These are phyloP conservation scores for Verbena officinalis DNA, from an alignment of 257 asterid species.

Conservation along the genomic window DNA sequence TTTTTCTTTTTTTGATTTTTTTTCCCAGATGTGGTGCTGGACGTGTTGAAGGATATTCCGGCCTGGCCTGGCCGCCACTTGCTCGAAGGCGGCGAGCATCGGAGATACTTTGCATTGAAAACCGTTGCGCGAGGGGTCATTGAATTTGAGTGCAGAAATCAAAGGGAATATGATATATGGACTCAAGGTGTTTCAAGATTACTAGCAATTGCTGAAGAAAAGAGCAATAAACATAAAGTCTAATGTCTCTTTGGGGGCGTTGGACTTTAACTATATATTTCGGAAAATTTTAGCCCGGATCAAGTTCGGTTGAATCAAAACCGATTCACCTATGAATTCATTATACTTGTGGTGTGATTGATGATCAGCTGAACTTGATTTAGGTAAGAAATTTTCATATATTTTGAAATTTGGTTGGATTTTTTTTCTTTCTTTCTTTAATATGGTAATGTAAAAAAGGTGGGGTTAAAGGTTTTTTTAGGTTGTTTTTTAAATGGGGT, in stretches of 20 bases:
- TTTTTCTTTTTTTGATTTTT: not conserved
- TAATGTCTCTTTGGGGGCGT: slow-evolving; percentile 32
- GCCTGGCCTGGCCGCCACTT: slow-evolving; percentile 99
- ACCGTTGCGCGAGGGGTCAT: slow-evolving; percentile 77
- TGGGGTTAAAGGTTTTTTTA: slow-evolving; percentile 19
- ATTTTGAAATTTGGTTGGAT: slow-evolving; percentile 41
- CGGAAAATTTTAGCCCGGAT: no score
- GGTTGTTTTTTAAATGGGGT: slow-evolving; percentile 36
- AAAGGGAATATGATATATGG: slow-evolving; percentile 91
- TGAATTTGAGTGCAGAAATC: slow-evolving; percentile 85
- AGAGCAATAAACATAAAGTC: slow-evolving; percentile 52
- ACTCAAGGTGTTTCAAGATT: slow-evolving; percentile 93
- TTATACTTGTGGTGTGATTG: no score
- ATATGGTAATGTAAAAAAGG: slow-evolving; percentile 29
- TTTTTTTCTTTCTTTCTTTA: not conserved
- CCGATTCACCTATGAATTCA: no score
- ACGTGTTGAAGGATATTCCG: slow-evolving; percentile 75
- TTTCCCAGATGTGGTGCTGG: slow-evolving; percentile 73
- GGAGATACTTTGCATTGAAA: slow-evolving; percentile 77
- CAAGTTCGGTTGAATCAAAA: not conserved
- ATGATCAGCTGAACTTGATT: no score
- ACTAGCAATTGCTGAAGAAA: slow-evolving; percentile 78
- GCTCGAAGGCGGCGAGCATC: slow-evolving; percentile 80
- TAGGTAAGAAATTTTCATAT: slow-evolving; percentile 17
- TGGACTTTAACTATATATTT: not conserved